These are phyloP conservation scores for Venturia asperata DNA, from an alignment of 2,329 filamentous ascomycete species.

Conservation along the genomic window DNA sequence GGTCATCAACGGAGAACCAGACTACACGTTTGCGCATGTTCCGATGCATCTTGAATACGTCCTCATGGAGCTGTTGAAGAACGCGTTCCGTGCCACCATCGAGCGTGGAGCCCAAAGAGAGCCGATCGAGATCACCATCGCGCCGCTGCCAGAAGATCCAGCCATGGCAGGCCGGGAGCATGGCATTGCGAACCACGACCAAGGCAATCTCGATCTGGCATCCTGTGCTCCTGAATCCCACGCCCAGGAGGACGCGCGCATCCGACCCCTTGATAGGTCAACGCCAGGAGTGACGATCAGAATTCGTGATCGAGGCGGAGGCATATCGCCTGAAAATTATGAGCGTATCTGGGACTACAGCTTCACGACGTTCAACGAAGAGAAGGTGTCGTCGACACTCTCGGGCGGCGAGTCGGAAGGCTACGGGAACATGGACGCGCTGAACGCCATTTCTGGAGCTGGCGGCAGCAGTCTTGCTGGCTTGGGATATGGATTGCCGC, in stretches of 20 bases:
- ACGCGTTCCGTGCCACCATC: slow-evolving; percentile 88
- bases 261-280: slow-evolving; percentile 42
- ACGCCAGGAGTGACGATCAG: slow-evolving; percentile 85
- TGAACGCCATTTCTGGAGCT: slow-evolving; percentile 66
- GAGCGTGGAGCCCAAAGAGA: slow-evolving; percentile 73
- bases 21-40: slow-evolving; percentile 86
- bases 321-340: slow-evolving; percentile 76
- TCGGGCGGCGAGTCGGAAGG: slow-evolving; percentile 29
- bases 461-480: slow-evolving; percentile 77
- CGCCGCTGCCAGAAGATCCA: slow-evolving; percentile 53
- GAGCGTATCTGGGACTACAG: slow-evolving; percentile 94
- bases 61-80: slow-evolving; percentile 91
- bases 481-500: slow-evolving; percentile 81
- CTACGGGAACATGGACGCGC: slow-evolving; percentile 49
- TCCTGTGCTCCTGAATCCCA: slow-evolving; percentile 21
- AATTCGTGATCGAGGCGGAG: slow-evolving; percentile 90
- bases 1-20: slow-evolving; percentile 74
- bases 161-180: slow-evolving; percentile 10
- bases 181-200: slow-evolving; percentile 30
- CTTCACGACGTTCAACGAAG: slow-evolving; percentile 86
- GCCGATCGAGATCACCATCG: slow-evolving; percentile 87
- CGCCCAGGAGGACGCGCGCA: slow-evolving; percentile 23
- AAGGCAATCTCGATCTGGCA: slow-evolving; percentile 32
- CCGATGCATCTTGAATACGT: slow-evolving; percentile 98
- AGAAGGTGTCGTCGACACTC: slow-evolving; percentile 43